Conservation (phyloP, 106 monocot species). For the Allium fistulosum region DNA sequence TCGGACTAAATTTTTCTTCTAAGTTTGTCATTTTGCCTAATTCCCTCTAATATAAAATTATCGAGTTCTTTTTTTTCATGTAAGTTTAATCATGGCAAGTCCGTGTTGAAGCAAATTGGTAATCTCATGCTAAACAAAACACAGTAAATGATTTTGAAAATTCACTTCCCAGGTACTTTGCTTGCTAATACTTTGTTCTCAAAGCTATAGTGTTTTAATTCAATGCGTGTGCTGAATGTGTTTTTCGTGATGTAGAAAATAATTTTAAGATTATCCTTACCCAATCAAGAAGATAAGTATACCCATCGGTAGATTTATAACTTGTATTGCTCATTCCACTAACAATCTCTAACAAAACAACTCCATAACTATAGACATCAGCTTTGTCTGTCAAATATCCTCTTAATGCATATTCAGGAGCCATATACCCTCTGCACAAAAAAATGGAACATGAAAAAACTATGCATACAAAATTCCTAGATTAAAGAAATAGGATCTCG, state of each 20-base stretch:
- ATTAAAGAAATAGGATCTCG: background rate
- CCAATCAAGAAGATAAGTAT: slow-evolving; percentile 43
- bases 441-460: background rate
- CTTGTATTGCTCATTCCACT: slow-evolving; percentile 36
- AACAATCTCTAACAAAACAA: slow-evolving; percentile 36
- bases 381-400: slow-evolving; percentile 47
- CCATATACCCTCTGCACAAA: slow-evolving; percentile 39
- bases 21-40: too few species aligned
- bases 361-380: slow-evolving; percentile 46
- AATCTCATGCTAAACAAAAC: too few species aligned
- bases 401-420: slow-evolving; percentile 45
- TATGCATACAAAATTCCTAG: background rate
- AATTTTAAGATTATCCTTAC: slow-evolving; percentile 13
- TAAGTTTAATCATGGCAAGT: too few species aligned
- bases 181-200: too few species aligned
- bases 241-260: background rate
- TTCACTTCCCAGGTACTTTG: too few species aligned
- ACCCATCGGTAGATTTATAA: slow-evolving; percentile 27
- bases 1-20: too few species aligned
- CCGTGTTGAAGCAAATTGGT: too few species aligned
- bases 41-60: too few species aligned
- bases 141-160: too few species aligned
- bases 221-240: background rate
- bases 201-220: too few species aligned
- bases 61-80: too few species aligned